phyloP scores from a whole-genome alignment of 2,329 filamentous ascomycete genomes.

The Aspergillus sp. region DNA sequence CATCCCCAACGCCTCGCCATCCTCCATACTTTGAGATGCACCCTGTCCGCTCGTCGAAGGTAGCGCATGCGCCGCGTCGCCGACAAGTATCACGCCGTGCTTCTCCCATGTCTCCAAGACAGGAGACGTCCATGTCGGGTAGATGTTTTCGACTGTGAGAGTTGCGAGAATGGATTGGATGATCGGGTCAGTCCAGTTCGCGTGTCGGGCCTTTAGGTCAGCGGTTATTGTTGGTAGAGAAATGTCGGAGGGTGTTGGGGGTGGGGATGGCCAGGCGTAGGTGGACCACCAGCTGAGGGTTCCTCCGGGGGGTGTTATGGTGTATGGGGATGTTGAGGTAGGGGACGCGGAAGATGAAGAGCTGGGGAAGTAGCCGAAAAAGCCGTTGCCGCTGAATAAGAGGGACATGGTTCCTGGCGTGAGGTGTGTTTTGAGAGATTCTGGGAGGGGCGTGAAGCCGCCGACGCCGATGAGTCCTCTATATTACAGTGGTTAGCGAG shows the following conservation, averaged over 20 bases:
- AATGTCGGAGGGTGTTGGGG: not conserved
- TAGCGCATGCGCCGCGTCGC: conserved; percentile 59
- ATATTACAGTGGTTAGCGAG: too few relatives aligned
- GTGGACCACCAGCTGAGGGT: conserved; percentile 50
- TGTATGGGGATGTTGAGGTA: conserved; percentile 24
- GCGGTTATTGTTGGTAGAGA: not conserved
- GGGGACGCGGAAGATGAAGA: conserved; percentile 20
- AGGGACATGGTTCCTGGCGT: conserved; percentile 43
- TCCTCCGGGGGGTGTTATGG: conserved; percentile 30
- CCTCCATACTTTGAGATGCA: conserved; percentile 56
- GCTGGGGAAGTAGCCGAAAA: conserved; percentile 50
- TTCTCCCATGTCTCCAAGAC: conserved; percentile 49
- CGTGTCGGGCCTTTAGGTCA: conserved; percentile 33
- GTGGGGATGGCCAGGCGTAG: conserved; percentile 17
- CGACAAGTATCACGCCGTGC: conserved; percentile 53
- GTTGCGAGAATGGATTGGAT: conserved; percentile 43
- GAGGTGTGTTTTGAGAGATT: conserved; percentile 27
- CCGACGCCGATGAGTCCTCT: conserved; percentile 48
- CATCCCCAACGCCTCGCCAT: conserved; percentile 49
- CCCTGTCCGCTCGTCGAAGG: conserved; percentile 57
- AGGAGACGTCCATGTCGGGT: conserved; percentile 51
- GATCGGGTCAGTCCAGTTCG: conserved; percentile 47
- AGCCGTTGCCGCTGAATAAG: conserved; percentile 50
- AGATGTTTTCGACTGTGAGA: conserved; percentile 44
- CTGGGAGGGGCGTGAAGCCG: conserved; percentile 40